These are phyloP conservation scores for Termitomyces sp. DNA, from an alignment of 768 basidiomycete genomes.

Conservation along the genomic window DNA sequence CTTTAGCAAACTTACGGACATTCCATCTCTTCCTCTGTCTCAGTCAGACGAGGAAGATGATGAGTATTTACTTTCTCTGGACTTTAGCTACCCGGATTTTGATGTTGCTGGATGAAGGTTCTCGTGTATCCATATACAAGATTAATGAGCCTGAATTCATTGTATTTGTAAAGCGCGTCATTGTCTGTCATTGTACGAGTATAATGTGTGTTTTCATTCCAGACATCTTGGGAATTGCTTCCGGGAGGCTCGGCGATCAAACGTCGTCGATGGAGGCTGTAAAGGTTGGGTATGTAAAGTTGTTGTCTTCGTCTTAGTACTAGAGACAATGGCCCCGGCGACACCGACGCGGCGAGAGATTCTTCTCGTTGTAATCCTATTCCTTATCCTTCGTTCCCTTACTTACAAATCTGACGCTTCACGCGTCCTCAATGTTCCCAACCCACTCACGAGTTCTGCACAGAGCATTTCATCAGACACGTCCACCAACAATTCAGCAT, in stretches of 20 bases:
- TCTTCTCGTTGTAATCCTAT: constrained; percentile 42
- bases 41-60: constrained; percentile 14
- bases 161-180: constrained; percentile 1
- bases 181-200: too few relatives aligned
- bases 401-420: constrained; percentile 17
- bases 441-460: constrained; percentile 3
- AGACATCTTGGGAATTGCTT: not conserved
- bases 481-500: constrained; percentile 4
- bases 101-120: not conserved
- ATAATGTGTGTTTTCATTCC: not conserved
- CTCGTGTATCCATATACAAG: not conserved
- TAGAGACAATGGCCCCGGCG: constrained; percentile 26
- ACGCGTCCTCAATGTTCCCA: constrained; percentile 7
- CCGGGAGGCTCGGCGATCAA: constrained; percentile 2
- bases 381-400: constrained; percentile 44
- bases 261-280: not conserved
- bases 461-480: constrained; percentile 7
- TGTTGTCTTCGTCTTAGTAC: not conserved
- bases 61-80: constrained; percentile 13
- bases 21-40: constrained; percentile 4
- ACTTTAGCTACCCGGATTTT: constrained; percentile 14
- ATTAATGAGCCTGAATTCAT: not conserved
- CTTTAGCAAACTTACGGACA: constrained; percentile 7
- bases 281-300: not conserved
- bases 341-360: constrained; percentile 54